Percentiles rank a stretch among this genome's conserved stretches.
These are phyloP conservation scores for Silene vulgaris DNA, from an alignment of 179 eudicot species.

Conservation along the genomic window DNA sequence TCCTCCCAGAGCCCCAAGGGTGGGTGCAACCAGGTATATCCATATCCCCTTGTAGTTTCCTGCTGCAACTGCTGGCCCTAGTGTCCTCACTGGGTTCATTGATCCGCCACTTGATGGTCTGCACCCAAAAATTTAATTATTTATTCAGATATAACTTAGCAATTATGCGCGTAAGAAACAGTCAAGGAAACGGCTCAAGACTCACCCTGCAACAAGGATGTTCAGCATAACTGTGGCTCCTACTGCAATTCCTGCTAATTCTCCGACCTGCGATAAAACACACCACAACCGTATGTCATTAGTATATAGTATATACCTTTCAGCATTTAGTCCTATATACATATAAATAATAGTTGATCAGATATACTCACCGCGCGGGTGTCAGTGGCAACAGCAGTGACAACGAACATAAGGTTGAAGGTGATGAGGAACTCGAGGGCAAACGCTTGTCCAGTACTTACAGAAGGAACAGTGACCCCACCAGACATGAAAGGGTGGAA, in stretches of 20 bases:
- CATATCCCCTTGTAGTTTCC: conserved; percentile 36
- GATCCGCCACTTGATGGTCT: conserved; percentile 42
- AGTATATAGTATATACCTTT: background rate
- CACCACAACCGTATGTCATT: conserved; percentile 14
- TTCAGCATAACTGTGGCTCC: conserved; percentile 56
- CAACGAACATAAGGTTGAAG: conserved; percentile 97
- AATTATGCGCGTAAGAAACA: background rate
- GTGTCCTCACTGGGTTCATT: conserved; percentile 40
- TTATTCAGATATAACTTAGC: background rate
- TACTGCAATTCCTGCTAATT: conserved; percentile 52
- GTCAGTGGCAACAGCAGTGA: conserved; percentile 95
- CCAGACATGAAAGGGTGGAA: conserved; percentile 80
- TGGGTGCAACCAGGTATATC: conserved; percentile 38
- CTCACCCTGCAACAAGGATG: conserved; percentile 52
- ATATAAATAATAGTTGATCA: background rate
- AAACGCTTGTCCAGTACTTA: conserved; percentile 56
- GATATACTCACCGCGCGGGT: conserved; percentile 67
- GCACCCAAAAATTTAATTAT: background rate
- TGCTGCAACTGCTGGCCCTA: conserved; percentile 40
- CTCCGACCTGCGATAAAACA: conserved; percentile 40
- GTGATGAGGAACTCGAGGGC: conserved; percentile 79
- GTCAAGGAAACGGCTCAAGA: conserved; percentile 3
- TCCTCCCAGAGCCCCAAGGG: conserved; percentile 37
- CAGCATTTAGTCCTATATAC: background rate
- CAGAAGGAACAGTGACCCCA: conserved; percentile 83